Evolutionary conservation across 2,329 filamentous ascomycete genomes (phyloP), one percentile per base, ranked within the genome.

Genomic region (Trichoderma cornu-damae): DNA sequence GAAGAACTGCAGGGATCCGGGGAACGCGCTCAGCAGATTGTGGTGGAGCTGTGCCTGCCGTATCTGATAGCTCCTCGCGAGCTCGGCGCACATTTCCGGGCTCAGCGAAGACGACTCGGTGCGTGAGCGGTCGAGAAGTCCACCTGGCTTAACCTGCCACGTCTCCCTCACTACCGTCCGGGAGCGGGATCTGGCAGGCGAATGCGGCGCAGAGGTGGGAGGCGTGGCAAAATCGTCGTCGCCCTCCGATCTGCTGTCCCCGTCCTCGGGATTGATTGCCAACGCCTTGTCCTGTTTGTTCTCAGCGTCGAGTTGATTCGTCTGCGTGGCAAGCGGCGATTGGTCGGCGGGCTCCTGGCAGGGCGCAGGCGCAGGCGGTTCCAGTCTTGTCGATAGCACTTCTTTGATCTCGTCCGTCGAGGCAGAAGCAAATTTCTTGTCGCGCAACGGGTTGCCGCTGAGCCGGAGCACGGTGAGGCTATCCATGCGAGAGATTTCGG

Each of bases 391-490:
- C 18, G 82, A 80, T 42, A 96, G 74, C 42, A 86, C 83, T 40
- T 82, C 81, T 71, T 96, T 96, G 61, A 97, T 76, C 54, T 94
- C 88, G 12, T 90, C 88, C 0, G 89, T 91, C 20, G 81, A 81
- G 74, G 95, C 89, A 0, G 83, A 87, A 12, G 92, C 77, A 63
- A 94, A 90, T 68, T 91, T 96, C 68, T 88, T 91, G 68, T 96
- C 91, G 12, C 89, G 81, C 12, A 99, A 75, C 0, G 94, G 94
- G 66, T 99, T 99, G n/a, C 90, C 91, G 42, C 85, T 86, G 30
- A 99, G 77, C 4, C 86, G 84, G 40, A 97, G 80, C 68, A 86
- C 86, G 18, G 84, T 80, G 8, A 99, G 75, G 43, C 74, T 85
- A 5, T 90, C 84, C 90, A 97, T 96, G 24, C 83, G 76, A 4